phyloP scores from a whole-genome alignment of 2,329 filamentous ascomycete species.

The Aspergillus sp. region DNA sequence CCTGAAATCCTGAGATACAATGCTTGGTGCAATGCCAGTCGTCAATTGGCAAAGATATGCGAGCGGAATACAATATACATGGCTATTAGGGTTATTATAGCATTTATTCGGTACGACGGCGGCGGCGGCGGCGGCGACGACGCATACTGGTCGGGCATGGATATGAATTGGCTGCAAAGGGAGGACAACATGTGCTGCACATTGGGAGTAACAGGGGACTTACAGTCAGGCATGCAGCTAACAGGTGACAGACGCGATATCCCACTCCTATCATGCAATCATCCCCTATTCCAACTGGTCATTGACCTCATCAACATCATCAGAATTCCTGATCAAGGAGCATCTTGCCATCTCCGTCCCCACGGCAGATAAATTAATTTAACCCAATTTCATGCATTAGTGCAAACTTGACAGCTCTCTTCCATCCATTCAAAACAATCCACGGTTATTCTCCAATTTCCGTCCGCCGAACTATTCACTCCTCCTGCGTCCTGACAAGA shows the following conservation, averaged over 20 bases:
- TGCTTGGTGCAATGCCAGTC: neutral
- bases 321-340: neutral
- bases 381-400: constrained; percentile 21
- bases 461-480: too few relatives aligned
- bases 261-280: neutral
- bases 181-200: neutral
- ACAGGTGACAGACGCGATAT: too few relatives aligned
- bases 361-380: neutral
- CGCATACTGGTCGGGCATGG: neutral
- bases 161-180: neutral
- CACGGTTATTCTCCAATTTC: neutral
- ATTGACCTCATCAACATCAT: neutral
- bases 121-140: too few relatives aligned
- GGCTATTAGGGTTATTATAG: too few relatives aligned
- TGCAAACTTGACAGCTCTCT: neutral
- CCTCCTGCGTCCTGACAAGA: too few relatives aligned
- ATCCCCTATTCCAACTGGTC: neutral
- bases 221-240: neutral
- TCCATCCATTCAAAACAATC: constrained; percentile 6
- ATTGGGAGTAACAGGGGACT: neutral
- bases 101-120: too few relatives aligned
- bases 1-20: neutral
- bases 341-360: neutral
- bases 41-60: too few relatives aligned
- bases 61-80: neutral